Conservation (phyloP, 257 asterid genomes). For the Avicennia marina region DNA sequence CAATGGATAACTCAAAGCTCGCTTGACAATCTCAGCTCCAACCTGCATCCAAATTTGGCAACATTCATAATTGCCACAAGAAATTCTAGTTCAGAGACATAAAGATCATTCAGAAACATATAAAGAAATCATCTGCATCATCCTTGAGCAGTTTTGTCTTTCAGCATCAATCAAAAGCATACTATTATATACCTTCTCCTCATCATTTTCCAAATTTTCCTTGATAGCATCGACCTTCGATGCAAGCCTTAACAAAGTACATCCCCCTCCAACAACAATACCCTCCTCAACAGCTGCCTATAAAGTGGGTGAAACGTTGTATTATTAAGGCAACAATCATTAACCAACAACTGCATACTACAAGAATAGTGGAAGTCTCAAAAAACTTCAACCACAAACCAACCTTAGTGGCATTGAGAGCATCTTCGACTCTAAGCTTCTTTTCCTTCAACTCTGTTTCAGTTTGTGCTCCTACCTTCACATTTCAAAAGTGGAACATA, state of each 20-base stretch:
- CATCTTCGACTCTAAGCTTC: conserved; percentile 98
- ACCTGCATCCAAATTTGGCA: conserved; percentile 38
- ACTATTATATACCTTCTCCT: conserved; percentile 60
- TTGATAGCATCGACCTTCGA: conserved; percentile 86
- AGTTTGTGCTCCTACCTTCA: conserved; percentile 98
- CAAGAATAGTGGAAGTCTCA: not conserved
- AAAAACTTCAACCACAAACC: not conserved
- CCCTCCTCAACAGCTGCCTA: conserved; percentile 99
- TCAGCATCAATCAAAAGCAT: not conserved
- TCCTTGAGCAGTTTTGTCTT: not conserved
- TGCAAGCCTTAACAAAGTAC: conserved; percentile 82
- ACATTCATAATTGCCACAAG: too few relatives aligned
- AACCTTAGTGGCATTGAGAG: conserved; percentile 97
- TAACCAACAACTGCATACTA: not conserved
- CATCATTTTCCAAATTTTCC: conserved; percentile 73
- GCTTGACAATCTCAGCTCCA: conserved; percentile 94
- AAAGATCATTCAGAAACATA: not conserved
- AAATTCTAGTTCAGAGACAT: too few relatives aligned
- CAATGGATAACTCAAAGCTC: conserved; percentile 97
- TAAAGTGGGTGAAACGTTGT: conserved; percentile 2
- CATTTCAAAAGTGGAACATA: not conserved
- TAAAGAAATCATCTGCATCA: not conserved
- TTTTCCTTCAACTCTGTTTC: conserved; percentile 95
- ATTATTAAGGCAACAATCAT: not conserved
- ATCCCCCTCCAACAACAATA: conserved; percentile 98